Conservation (phyloP, 2,329 filamentous ascomycete species). For the Aspergillus tubingensis region DNA sequence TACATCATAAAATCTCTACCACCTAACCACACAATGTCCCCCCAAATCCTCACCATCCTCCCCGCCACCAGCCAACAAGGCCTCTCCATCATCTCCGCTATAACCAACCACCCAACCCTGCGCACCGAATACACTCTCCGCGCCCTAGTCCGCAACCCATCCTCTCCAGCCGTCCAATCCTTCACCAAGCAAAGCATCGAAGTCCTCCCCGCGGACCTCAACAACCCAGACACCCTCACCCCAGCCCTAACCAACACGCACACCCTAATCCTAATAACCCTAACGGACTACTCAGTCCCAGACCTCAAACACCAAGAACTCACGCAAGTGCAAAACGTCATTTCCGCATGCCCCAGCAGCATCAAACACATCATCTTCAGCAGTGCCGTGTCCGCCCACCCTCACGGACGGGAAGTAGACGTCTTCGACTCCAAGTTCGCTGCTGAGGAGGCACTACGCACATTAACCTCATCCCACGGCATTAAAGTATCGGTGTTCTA, state of each 20-base stretch:
- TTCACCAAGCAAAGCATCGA: constrained; percentile 53
- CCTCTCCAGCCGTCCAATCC: constrained; percentile 47
- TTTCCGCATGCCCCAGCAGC: constrained; percentile 30
- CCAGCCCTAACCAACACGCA: constrained; percentile 50
- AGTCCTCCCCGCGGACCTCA: constrained; percentile 55
- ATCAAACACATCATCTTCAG: constrained; percentile 35
- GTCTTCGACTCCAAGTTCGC: constrained; percentile 62
- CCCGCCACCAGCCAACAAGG: constrained; percentile 65
- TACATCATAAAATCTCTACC: background rate
- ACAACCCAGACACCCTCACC: constrained; percentile 37
- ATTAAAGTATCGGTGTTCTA: constrained; percentile 57
- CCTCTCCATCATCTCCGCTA: constrained; percentile 53
- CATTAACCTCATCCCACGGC: constrained; percentile 41
- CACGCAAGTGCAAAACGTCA: constrained; percentile 28
- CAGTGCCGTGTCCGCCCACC: constrained; percentile 24
- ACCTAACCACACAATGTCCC: background rate
- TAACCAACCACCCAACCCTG: constrained; percentile 48
- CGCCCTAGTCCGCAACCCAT: constrained; percentile 56
- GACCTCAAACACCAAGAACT: constrained; percentile 30
- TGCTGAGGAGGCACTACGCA: constrained; percentile 57
- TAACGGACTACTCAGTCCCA: constrained; percentile 19
- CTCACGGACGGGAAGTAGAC: constrained; percentile 27
- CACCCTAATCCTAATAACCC: constrained; percentile 40
- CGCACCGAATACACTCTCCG: constrained; percentile 55
- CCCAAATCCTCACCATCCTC: constrained; percentile 50